A percentile compares a stretch with the other conserved stretches of the same genome.
phyloP scores from a whole-genome alignment of 345 rosid species.

The Brassica carinata region DNA sequence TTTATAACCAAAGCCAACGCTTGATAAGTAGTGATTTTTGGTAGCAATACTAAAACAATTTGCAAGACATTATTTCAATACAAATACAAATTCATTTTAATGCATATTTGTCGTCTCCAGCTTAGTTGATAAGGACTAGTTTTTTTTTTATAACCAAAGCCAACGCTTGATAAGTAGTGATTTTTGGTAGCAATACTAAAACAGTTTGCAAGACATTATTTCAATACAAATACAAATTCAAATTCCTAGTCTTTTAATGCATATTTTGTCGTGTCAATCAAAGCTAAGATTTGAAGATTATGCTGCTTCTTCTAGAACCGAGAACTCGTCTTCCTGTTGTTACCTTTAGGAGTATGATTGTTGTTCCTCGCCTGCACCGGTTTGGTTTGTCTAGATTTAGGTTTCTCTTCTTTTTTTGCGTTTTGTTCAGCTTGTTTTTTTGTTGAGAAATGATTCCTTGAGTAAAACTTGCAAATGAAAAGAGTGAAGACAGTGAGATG shows the following conservation, averaged over 20 bases:
- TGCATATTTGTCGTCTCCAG: not conserved
- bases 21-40: not conserved
- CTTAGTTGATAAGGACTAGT: not conserved
- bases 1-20: not conserved
- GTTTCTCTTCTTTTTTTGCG: not conserved
- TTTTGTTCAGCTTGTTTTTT: not conserved
- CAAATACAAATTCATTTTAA: not conserved
- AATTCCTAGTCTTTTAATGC: not conserved
- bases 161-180: not conserved
- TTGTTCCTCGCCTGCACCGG: not conserved
- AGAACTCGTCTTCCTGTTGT: not conserved
- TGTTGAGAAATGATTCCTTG: no score
- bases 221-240: not conserved
- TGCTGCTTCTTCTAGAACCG: not conserved
- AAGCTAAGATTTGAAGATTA: not conserved
- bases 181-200: not conserved
- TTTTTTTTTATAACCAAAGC: not conserved
- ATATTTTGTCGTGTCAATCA: not conserved
- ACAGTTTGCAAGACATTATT: not conserved
- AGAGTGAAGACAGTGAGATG: no score
- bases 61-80: not conserved
- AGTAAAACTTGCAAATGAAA: no score
- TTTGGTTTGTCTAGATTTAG: not conserved
- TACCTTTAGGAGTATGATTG: not conserved
- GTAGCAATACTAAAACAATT: not conserved